phyloP scores from a whole-genome alignment of 2,329 filamentous ascomycete genomes.

The Botrytis galanthina region DNA sequence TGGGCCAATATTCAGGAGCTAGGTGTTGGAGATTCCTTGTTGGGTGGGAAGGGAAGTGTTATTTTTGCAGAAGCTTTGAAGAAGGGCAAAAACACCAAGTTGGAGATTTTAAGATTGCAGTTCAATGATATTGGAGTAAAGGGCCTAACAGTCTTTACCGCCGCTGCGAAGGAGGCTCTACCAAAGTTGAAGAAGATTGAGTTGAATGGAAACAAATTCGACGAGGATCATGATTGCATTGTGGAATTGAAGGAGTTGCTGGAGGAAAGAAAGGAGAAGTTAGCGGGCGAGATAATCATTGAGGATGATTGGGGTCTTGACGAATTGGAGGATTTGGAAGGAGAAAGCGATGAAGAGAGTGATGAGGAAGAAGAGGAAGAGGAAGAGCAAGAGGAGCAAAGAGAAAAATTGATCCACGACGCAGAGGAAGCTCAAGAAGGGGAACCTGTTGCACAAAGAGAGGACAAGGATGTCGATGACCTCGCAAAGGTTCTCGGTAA shows the following conservation, averaged over 20 bases:
- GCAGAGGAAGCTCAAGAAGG: constrained; percentile 67
- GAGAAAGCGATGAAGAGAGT: constrained; percentile 66
- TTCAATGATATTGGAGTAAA: constrained; percentile 89
- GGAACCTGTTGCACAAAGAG: constrained; percentile 66
- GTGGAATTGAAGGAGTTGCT: constrained; percentile 67
- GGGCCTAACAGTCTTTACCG: constrained; percentile 68
- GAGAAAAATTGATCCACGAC: constrained; percentile 67
- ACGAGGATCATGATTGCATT: constrained; percentile 76
- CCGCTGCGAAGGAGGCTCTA: constrained; percentile 65
- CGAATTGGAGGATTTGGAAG: constrained; percentile 77
- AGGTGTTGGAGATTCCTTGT: constrained; percentile 82
- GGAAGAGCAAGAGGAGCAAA: constrained; percentile 58
- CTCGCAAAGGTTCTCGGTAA: constrained; percentile 64
- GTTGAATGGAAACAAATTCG: constrained; percentile 93
- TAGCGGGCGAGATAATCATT: constrained; percentile 62
- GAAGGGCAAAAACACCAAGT: constrained; percentile 71
- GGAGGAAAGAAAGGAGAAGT: constrained; percentile 73
- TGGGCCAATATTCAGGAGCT: constrained; percentile 81
- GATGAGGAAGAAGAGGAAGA: constrained; percentile 62
- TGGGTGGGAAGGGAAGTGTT: constrained; percentile 73
- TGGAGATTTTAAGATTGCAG: constrained; percentile 80
- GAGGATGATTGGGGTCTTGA: constrained; percentile 86
- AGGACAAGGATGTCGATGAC: constrained; percentile 77
- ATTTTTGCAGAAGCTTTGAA: constrained; percentile 71
- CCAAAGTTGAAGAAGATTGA: constrained; percentile 82